Evolutionary conservation across 2,329 filamentous ascomycete species (phyloP), one percentile per base, ranked within the genome.

Genomic region (Hymenotorrendiella dingleyae): DNA sequence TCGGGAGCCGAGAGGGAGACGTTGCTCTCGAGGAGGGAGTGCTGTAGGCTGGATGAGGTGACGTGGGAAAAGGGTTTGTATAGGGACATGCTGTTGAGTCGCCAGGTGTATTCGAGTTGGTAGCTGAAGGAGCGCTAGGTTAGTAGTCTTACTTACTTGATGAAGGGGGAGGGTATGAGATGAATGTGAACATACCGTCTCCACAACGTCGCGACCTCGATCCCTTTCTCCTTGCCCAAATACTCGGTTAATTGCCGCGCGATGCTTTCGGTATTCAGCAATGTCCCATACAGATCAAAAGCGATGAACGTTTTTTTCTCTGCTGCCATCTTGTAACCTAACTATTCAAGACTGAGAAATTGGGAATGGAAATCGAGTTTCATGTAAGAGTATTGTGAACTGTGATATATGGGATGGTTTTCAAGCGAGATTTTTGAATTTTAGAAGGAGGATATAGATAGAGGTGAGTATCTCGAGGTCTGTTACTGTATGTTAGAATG

Each of bases 101-200:
- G 70, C 82, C 82, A 89, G 28, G 84, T 86, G 54, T 88, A 90
- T 62, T 88, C 84, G 7, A 89, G 67, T 61, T 89, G 84, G 56
- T 82, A 82, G 22, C 22, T 34, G 14, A 10, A 19, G 7, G 7
- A 14, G 6, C 6, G 14, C 17, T 20, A 36, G 16, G 23, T n/a
- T n/a, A n/a, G n/a, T n/a, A n/a, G n/a, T n/a, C n/a, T n/a, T n/a
- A n/a, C n/a, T n/a, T n/a, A 22, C 20, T 23, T 12, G 5, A n/a
- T 7, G 4, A 23, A 22, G 9, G 20, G 20, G 6, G 11, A 5
- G 10, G 11, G 20, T 6, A 9, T 17, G 19, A 22, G 16, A 17
- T 14, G 11, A 23, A 16, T 5, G n/a, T n/a, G n/a, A 20, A 17
- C 30, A 16, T 23, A 51, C 50, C 73, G 72, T 43, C 84, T 70